Evolutionary conservation across 192 early-diverging fungal genomes (phyloP).

Genomic region (Chytriomyces confervae): DNA sequence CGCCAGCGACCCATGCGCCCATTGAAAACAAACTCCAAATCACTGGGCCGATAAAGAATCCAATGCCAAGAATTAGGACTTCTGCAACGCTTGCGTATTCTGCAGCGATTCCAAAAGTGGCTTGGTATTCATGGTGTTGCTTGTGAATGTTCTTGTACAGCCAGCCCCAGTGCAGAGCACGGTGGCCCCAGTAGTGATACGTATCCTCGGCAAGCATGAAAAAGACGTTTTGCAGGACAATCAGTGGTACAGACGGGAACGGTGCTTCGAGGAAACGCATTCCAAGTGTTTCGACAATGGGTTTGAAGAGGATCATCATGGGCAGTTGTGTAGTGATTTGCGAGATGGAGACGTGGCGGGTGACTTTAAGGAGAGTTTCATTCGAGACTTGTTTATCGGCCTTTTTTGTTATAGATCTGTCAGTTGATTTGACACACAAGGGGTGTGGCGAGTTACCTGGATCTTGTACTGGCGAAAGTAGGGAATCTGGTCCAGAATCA

Average conservation of each 20-base stretch:
- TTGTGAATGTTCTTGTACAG: too few species aligned
- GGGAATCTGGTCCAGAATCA: slow-evolving; percentile 85
- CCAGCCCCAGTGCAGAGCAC: too few species aligned
- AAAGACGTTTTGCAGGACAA: too few species aligned
- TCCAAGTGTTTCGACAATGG: too few species aligned
- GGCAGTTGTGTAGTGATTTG: slow-evolving; percentile 87
- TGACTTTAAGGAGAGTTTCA: slow-evolving; percentile 75
- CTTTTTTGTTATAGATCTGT: not conserved
- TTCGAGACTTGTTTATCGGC: slow-evolving; percentile 37
- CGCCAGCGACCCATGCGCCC: slow-evolving; percentile 7
- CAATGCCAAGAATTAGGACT: too few species aligned
- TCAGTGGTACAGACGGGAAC: too few species aligned
- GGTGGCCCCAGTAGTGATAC: too few species aligned
- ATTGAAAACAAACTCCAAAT: slow-evolving; percentile 67
- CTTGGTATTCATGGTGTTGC: too few species aligned
- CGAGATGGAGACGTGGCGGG: slow-evolving; percentile 70
- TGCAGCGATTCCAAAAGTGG: too few species aligned
- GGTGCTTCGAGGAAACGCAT: too few species aligned
- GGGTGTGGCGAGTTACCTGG: slow-evolving; percentile 64
- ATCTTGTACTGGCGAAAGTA: slow-evolving; percentile 88
- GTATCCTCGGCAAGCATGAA: too few species aligned
- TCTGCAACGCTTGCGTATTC: too few species aligned
- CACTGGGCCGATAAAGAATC: slow-evolving; percentile 77
- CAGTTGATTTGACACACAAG: not conserved
- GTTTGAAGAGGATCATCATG: slow-evolving; percentile 82